Base-by-base conservation (phyloP, 768 basidiomycete species). In the Serendipita vermifera region DNA sequence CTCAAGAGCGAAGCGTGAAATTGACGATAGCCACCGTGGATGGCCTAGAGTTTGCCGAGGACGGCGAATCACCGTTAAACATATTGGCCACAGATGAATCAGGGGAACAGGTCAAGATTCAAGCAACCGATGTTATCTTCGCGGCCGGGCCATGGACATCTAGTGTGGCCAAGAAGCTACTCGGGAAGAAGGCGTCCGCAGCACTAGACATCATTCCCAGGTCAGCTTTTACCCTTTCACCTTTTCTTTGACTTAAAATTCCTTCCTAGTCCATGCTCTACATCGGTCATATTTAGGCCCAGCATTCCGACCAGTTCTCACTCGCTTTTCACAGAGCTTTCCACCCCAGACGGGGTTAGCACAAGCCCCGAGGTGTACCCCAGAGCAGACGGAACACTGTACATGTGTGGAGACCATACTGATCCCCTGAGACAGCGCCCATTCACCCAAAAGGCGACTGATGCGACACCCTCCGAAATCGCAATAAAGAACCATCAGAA, bases 141-240 rank as follows among this genome's bases (percentile, higher is more conserved):
- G 77, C 82, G 36, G 86, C 86, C n/a, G 91, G 91, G 24, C 85
- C 87, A 14, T 96, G 91, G 90, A 86, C 87, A 0, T 73, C 86
- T 5, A 64, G 64, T 6, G 65, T 93, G 3, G 61, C 68, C 3
- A 39, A 58, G 29, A 58, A 63, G 33, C 59, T 73, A 15, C 55
- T 73, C 3, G 55, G 33, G 22, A 27, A 17, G 46, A 53, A 36
- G 33, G 59, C 56, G n/a, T 40, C 31, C 5, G 41, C 56, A 11
- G 56, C 57, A 31, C 54, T 11, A 29, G 59, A 39, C 54, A 58
- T 62, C 24, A 22, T 46, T 36, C 29, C 36, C 17, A 40, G 33
- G 39, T 53, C n/a, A 15, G 35, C 41, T 33, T 27, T 26, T 55
- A 31, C 36, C 57, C 54, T 84, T 31, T 71, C 76, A 6, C 59